A percentile compares a stretch with the other conserved stretches of the same genome.
Conservation (phyloP, 2,329 filamentous ascomycete genomes). For the Cercospora nicotianae region DNA sequence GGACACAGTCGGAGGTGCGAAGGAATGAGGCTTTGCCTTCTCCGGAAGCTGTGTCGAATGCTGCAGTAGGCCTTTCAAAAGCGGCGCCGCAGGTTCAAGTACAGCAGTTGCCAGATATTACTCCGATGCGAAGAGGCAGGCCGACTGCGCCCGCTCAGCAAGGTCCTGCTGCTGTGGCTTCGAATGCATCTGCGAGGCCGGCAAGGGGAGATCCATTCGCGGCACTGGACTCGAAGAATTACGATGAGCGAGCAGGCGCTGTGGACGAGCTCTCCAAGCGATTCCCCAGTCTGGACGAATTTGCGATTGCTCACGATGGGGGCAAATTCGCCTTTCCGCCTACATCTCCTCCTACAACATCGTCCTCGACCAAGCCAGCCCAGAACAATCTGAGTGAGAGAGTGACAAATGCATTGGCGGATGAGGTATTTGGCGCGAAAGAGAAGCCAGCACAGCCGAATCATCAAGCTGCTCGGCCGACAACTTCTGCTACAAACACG, state of each 20-base stretch:
- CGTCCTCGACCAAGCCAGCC: constrained; percentile 46
- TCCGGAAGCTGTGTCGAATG: constrained; percentile 45
- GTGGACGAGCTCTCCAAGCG: constrained; percentile 78
- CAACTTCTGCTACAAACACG: background rate
- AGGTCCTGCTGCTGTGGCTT: constrained; percentile 42
- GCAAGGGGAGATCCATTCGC: constrained; percentile 84
- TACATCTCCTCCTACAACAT: constrained; percentile 34
- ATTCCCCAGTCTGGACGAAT: constrained; percentile 91
- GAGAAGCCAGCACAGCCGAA: background rate
- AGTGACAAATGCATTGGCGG: constrained; percentile 74
- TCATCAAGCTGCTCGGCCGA: background rate
- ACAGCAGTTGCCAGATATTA: constrained; percentile 78
- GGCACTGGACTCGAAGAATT: constrained; percentile 71
- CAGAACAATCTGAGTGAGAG: constrained; percentile 61
- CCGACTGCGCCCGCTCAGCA: constrained; percentile 54
- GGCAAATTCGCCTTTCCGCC: constrained; percentile 25
- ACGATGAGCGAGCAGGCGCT: constrained; percentile 49
- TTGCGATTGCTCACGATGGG: constrained; percentile 77
- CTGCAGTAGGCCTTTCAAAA: constrained; percentile 72
- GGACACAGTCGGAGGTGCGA: constrained; percentile 65
- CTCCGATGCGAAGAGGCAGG: constrained; percentile 87
- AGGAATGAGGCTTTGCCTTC: constrained; percentile 61
- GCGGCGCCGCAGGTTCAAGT: constrained; percentile 71
- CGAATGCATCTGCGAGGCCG: constrained; percentile 67
- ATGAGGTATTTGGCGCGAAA: constrained; percentile 70